Evolutionary conservation across 2,329 filamentous ascomycete species (phyloP).

Genomic region (Hypomyces perniciosus): DNA sequence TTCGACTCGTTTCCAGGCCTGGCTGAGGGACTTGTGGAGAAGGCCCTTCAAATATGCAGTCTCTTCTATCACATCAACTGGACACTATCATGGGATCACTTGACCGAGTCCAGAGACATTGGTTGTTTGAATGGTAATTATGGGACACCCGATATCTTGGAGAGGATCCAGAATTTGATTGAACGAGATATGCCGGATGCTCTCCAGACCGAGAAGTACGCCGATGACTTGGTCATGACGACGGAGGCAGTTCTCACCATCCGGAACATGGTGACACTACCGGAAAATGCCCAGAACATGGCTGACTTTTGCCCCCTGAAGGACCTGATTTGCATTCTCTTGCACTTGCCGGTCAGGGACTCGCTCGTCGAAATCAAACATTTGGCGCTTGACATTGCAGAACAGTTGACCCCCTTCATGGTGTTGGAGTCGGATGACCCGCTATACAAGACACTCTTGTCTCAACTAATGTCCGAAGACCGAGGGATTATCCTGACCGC

Average conservation of each 20-base stretch:
- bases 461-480: conserved; percentile 61
- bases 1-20: conserved; percentile 88
- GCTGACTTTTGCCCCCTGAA: conserved; percentile 68
- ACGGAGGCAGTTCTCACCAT: conserved; percentile 84
- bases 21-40: conserved; percentile 81
- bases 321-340: conserved; percentile 75
- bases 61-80: conserved; percentile 80
- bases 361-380: conserved; percentile 79
- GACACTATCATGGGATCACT: conserved; percentile 62
- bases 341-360: conserved; percentile 69
- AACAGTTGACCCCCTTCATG: conserved; percentile 82
- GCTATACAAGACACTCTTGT: conserved; percentile 69
- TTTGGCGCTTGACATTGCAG: conserved; percentile 83
- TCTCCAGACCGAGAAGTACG: conserved; percentile 65
- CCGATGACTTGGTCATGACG: conserved; percentile 66
- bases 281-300: conserved; percentile 80
- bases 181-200: conserved; percentile 58
- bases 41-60: conserved; percentile 69
- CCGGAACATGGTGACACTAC: conserved; percentile 91
- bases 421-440: conserved; percentile 65
- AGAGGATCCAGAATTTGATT: conserved; percentile 61
- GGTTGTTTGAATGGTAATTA: conserved; percentile 38
- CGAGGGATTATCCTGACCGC: conserved; percentile 76
- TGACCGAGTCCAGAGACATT: conserved; percentile 48
- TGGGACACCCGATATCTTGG: conserved; percentile 51